phyloP scores from a whole-genome alignment of 2,329 filamentous ascomycete genomes.

The Macroventuria anomochaeta region DNA sequence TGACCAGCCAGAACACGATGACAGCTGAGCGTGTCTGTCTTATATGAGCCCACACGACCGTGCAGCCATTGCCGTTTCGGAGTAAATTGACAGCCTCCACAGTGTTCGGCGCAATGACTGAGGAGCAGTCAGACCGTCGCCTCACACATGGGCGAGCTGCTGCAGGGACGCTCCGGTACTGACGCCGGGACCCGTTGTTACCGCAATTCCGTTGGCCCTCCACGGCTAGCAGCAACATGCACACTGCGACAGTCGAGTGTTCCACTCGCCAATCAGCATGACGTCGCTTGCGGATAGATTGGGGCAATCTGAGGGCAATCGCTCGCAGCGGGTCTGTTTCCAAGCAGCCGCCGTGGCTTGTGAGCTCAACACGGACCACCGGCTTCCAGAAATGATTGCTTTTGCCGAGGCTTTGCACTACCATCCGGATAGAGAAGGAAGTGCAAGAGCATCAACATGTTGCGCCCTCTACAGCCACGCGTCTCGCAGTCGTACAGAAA shows the following conservation, averaged over 20 bases:
- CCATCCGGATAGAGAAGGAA: constrained; percentile 14
- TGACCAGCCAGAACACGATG: constrained; percentile 9
- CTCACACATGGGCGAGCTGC: constrained; percentile 10
- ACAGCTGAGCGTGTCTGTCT: constrained; percentile 8
- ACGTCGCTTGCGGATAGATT: constrained; percentile 19
- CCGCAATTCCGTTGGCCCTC: constrained; percentile 1
- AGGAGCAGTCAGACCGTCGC: constrained; percentile 7
- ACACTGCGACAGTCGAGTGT: constrained; percentile 2
- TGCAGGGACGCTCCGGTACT: constrained; percentile 24
- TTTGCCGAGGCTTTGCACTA: constrained; percentile 24
- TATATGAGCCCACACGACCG: constrained; percentile 8
- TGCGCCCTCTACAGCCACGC: constrained; percentile 22
- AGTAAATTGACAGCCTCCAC: constrained; percentile 20
- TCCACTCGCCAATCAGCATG: constrained; percentile 20
- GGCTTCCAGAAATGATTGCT: constrained; percentile 15
- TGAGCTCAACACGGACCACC: constrained; percentile 8
- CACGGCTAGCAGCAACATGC: neutral
- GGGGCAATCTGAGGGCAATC: constrained; percentile 23
- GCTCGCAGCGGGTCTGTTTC: constrained; percentile 22
- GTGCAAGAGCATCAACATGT: constrained; percentile 13
- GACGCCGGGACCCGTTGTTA: constrained; percentile 2
- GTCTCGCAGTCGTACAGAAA: constrained; percentile 1
- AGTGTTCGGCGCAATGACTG: constrained; percentile 10
- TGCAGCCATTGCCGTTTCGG: constrained; percentile 21
- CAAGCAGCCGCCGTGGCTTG: constrained; percentile 13